Conservation (phyloP, 441 rosid genomes). For the Gossypium schwendimanii region DNA sequence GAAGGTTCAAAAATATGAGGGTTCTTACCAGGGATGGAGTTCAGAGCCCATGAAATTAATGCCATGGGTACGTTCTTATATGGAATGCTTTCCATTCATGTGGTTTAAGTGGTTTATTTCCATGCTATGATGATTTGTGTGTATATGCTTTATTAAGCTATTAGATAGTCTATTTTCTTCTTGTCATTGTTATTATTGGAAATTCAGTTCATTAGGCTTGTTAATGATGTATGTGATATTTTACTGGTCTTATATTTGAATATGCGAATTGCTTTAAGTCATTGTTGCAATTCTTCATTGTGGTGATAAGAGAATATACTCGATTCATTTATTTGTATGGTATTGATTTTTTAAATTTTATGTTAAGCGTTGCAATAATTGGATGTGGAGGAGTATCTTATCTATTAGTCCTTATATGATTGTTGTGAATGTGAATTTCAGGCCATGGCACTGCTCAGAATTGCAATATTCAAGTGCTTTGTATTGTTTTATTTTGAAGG, state of each 20-base stretch:
- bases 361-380: background rate
- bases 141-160: background rate
- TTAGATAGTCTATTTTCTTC: background rate
- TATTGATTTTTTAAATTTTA: background rate
- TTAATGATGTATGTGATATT: background rate
- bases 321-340: background rate
- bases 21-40: slow-evolving; percentile 56
- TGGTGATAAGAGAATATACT: background rate
- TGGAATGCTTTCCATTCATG: background rate
- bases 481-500: background rate
- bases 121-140: background rate
- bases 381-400: background rate
- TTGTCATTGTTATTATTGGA: background rate
- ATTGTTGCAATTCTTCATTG: background rate
- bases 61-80: slow-evolving; percentile 47
- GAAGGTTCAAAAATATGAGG: slow-evolving; percentile 55
- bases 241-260: background rate
- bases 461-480: background rate
- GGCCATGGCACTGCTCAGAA: background rate
- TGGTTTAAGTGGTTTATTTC: background rate
- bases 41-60: slow-evolving; percentile 58
- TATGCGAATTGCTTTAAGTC: background rate
- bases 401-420: background rate
- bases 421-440: background rate
- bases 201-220: background rate